These are phyloP conservation scores for Candida sphagnicola DNA, from an alignment of 805 yeast genomes.

Conservation along the genomic window DNA sequence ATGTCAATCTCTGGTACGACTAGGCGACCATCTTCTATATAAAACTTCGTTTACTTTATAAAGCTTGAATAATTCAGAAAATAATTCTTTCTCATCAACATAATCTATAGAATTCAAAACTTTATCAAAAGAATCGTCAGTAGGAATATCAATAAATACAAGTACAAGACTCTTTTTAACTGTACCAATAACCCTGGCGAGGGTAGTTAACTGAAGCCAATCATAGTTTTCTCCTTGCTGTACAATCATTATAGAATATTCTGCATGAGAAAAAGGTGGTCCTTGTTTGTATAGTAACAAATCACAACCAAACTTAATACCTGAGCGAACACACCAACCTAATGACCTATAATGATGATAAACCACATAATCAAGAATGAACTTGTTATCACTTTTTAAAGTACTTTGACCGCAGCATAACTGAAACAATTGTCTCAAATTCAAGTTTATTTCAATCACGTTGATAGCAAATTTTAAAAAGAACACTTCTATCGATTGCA, in stretches of 20 bases:
- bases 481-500: constrained; percentile 72
- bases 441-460: constrained; percentile 32
- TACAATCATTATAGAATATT: constrained; percentile 58
- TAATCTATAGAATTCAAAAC: constrained; percentile 13
- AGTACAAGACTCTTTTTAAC: constrained; percentile 77
- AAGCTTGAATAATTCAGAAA: constrained; percentile 30
- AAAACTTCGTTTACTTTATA: constrained; percentile 62
- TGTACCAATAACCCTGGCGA: constrained; percentile 79
- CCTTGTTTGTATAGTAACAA: constrained; percentile 81
- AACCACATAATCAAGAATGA: constrained; percentile 59
- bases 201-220: constrained; percentile 56
- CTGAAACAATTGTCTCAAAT: constrained; percentile 21
- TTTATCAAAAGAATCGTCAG: constrained; percentile 22
- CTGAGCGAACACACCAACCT: constrained; percentile 94
- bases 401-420: constrained; percentile 15
- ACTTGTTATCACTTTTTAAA: constrained; percentile 23
- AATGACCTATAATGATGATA: constrained; percentile 84
- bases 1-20: constrained; percentile 68
- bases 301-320: constrained; percentile 90
- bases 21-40: constrained; percentile 82
- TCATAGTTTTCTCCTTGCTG: constrained; percentile 38
- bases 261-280: constrained; percentile 95
- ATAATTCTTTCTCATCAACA: constrained; percentile 13
- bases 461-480: constrained; percentile 62
- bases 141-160: constrained; percentile 60